Base-by-base conservation (phyloP, 768 basidiomycete species). In the Phlebiopsis gigantea region DNA sequence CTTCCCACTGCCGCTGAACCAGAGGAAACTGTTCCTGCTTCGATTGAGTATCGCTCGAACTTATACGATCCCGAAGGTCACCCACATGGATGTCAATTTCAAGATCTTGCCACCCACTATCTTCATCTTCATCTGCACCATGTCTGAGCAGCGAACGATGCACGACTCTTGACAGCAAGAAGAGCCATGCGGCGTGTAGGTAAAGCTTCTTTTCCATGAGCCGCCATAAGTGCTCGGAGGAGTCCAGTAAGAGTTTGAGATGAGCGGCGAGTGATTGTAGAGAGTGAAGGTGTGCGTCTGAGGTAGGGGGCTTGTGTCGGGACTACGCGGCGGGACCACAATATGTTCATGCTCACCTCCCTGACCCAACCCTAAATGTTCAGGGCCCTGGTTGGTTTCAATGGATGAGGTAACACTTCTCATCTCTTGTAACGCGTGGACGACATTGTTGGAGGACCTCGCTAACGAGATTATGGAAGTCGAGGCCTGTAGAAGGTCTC, bases 1-100 rank as follows among this genome's bases (percentile, higher is more conserved):
- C 78, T 56, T 96, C 95, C 95, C 94, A 98, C 71, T 98, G 95
- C 31, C 92, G 85, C 62, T 93, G 88, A 2, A 93, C 82, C 4
- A 98, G 75, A 25, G 94, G 92, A 61, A 95, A 88, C 70, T 94
- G 90, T 46, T 83, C 82, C 93, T 94, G 65, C 41, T 1, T 7
- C 24, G 22, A 53, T 57, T 39, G 10, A 61, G 45, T 56, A 31
- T 17, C n/a, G 43, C 30, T 55, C 9, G 1, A 9, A 5, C n/a
- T 17, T 43, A 2, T 28, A 14, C 28, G 12, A 45, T 21, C 29
- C 31, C 28, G 9, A 26, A 30, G 28, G 29, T 26, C 19, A 72
- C 80, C 48, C 63, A 89, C 88, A 66, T 77, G 53, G 19, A 90
- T 78, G 65, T 85, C 79, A 29, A 91, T 77, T 0, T 85, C 83